A percentile compares a stretch with the other conserved stretches of the same genome.
Conservation (phyloP, 2,329 filamentous ascomycete species). For the Xylogone sp. region DNA sequence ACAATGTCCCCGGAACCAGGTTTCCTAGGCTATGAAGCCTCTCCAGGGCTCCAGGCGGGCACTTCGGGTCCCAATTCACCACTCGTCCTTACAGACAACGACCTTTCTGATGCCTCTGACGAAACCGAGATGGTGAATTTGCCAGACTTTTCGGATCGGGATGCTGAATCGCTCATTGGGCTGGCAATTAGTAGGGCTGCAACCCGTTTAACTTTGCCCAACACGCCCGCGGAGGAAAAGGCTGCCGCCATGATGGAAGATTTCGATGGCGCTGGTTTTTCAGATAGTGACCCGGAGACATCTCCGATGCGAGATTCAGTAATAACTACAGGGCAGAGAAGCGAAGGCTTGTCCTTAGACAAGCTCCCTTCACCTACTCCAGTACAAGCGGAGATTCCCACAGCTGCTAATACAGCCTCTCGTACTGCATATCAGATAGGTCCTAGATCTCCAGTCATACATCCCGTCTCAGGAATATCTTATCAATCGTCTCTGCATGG, state of each 20-base stretch:
- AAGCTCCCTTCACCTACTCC: not conserved
- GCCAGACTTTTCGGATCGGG: conserved; percentile 38
- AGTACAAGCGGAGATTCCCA: not conserved
- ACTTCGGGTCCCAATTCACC: not conserved
- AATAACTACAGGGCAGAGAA: not conserved
- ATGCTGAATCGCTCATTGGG: conserved; percentile 56
- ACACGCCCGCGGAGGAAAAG: conserved; percentile 55
- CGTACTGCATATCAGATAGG: conserved; percentile 37
- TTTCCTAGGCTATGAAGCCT: too few species aligned
- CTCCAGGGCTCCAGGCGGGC: not conserved
- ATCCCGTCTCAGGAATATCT: conserved; percentile 16
- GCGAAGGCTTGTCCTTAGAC: not conserved
- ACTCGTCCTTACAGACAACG: not conserved
- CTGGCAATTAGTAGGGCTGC: conserved; percentile 54
- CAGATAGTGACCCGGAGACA: conserved; percentile 31
- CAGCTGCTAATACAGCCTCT: not conserved
- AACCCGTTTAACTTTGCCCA: conserved; percentile 50
- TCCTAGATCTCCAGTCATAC: conserved; percentile 34
- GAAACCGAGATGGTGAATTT: not conserved
- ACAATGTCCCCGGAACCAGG: not conserved
- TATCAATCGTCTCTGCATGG: conserved; percentile 38
- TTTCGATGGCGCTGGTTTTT: conserved; percentile 40
- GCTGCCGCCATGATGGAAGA: conserved; percentile 47
- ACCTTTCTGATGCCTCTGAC: not conserved
- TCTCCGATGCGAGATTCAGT: conserved; percentile 13